Evolutionary conservation across 768 basidiomycete genomes (phyloP), one percentile per base, ranked within the genome.

Genomic region (Lactifluus piperatus): DNA sequence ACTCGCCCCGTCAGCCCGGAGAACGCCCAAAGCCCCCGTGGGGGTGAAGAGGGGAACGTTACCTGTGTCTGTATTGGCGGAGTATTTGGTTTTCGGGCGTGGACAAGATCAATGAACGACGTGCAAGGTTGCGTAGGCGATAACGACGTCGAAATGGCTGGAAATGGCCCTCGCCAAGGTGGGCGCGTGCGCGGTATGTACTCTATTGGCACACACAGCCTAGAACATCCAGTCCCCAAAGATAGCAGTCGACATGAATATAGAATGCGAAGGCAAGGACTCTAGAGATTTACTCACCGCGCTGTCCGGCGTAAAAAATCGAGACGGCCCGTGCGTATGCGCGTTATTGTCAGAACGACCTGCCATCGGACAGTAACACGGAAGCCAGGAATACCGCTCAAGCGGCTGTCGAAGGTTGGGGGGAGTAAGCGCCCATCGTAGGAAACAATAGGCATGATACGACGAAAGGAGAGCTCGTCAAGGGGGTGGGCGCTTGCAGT

Each of bases 121-220:
- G 54, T 60, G 22, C 43, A 20, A 11, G 54, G 54, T 10, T 27
- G 53, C 14, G 24, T 4, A 20, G 32, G 41, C 32, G 36, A 36
- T 7, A 4, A 30, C 27, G 13, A 5, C 9, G 34, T 14, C 5
- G 32, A 30, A 2, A 13, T n/a, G 18, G 43, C 9, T 6, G 62
- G 54, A 20, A 60, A 56, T 4, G 58, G 62, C 13, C 54, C 62
- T 22, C 27, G 39, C 24, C 5, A 6, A 14, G 47, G 37, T 16
- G 62, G 62, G 34, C 62, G 58, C 16, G 62, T 63, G 3, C 53
- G 58, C 8, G 54, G 58, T 24, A 46, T n/a, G 37, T 53, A 63
- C 26, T 8, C 22, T 10, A 63, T 56, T 1, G 62, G 62, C 16
- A 63, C 58, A n/a, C 44, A 55, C 14, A 63, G 34, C 26, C 62